Conservation (phyloP, 2,329 filamentous ascomycete genomes). For the Escovopsis sp. region DNA sequence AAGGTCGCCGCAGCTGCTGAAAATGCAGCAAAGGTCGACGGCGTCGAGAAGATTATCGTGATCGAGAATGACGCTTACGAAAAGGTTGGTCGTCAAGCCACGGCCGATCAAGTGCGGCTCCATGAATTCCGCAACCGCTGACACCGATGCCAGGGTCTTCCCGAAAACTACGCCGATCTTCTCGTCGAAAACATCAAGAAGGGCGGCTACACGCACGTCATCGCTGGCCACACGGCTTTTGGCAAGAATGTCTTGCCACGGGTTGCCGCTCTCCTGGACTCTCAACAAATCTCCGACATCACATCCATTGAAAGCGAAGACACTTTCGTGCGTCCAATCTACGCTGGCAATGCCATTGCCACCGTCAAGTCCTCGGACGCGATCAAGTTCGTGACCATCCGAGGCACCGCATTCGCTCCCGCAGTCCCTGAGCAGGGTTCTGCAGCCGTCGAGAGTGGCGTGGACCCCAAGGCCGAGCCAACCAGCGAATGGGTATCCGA, state of each 20-base stretch:
- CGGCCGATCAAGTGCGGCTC: neutral
- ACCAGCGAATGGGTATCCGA: constrained; percentile 85
- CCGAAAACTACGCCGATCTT: constrained; percentile 88
- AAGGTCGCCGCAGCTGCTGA: constrained; percentile 63
- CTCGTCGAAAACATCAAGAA: constrained; percentile 95
- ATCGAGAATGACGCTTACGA: constrained; percentile 87
- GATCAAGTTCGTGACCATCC: constrained; percentile 81
- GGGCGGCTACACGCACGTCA: constrained; percentile 80
- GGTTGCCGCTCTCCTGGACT: constrained; percentile 79
- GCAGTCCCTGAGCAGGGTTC: constrained; percentile 57
- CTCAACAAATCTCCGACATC: constrained; percentile 88
- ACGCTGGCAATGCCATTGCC: constrained; percentile 92
- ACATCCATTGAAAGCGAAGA: constrained; percentile 76
- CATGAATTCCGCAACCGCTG: neutral
- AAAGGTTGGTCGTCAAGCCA: constrained; percentile 41
- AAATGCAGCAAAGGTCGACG: constrained; percentile 76
- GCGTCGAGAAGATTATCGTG: constrained; percentile 79
- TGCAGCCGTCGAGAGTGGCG: constrained; percentile 64
- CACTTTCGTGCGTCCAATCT: constrained; percentile 92
- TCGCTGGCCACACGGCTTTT: constrained; percentile 86
- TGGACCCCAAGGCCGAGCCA: constrained; percentile 63
- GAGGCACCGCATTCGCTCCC: constrained; percentile 79
- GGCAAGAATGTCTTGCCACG: constrained; percentile 90
- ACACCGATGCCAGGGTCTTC: constrained; percentile 47
- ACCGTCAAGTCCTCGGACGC: constrained; percentile 82